Evolutionary conservation across 306 rosid genomes (phyloP), one percentile per base, ranked within the genome.

Genomic region (Datisca glomerata): DNA sequence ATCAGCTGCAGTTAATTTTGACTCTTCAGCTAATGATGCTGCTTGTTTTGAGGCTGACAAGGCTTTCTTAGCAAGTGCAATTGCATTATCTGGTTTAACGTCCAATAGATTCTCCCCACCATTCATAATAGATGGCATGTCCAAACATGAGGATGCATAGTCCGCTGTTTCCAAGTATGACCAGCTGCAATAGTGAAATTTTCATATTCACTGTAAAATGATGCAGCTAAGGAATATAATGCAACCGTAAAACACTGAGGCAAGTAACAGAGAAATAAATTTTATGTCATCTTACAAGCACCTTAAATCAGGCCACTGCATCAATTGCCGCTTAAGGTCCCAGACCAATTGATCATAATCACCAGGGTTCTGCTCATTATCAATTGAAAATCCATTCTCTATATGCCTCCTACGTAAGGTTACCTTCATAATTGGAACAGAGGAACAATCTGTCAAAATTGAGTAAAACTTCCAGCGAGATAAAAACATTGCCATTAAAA

Each of bases 11-110:
- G 61, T 37, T 18, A 45, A 42, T 63, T 55, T 50, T 50, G 68
- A 61, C 50, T 51, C 81, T 15, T 56, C 74, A 32, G 74, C 73
- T 46, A 63, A 51, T 11, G 55, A 73, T 28, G 72, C 79, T 28
- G 93, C 93, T 63, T 76, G 71, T 53, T 65, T 64, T 35, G 94
- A 83, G 50, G 86, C 89, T 35, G 66, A 60, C 76, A 89, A 57
- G 27, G 93, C 89, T 65, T 58, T 61, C 76, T 72, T 70, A 29
- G 97, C 94, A 38, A 83, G 80, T 21, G 69, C 39, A 59, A 83
- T 48, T 12, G 54, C 78, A 19, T 65, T 49, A 34, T 45, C 41
- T 4, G 47, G 68, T 27, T 68, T 68, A 13, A 29, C 65, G 31
- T 65, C 71, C 27, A 45, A 54, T 43, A 65, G 56, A 37, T 54